These are phyloP conservation scores for Yamadazyma kitorensis DNA, from an alignment of 805 yeast genomes.

Conservation along the genomic window DNA sequence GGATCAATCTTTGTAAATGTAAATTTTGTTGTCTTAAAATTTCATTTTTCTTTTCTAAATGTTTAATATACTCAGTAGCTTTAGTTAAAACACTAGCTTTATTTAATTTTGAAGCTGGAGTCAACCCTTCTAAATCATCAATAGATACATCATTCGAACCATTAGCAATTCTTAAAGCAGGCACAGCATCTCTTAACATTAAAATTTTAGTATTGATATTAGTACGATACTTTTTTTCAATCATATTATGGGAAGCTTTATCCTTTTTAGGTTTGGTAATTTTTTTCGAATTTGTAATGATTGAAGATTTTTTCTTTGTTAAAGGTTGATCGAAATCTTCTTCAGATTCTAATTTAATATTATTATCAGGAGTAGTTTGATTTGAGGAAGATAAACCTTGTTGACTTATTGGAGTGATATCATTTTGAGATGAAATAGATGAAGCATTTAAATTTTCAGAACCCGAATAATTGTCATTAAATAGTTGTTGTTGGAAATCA, in stretches of 20 bases:
- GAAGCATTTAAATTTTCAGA: constrained; percentile 2
- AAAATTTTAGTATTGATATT: constrained; percentile 70
- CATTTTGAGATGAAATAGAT: constrained; percentile 11
- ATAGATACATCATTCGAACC: constrained; percentile 42
- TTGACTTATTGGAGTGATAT: constrained; percentile 19
- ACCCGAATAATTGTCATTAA: constrained; percentile 3
- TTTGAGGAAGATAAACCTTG: constrained; percentile 17
- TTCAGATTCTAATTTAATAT: constrained; percentile 1
- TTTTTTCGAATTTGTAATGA: constrained; percentile 4
- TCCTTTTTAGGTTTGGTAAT: constrained; percentile 50
- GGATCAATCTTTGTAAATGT: constrained; percentile 36
- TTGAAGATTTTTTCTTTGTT: not conserved
- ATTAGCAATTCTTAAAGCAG: constrained; percentile 61
- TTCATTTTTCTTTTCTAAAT: constrained; percentile 62
- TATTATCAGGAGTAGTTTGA: constrained; percentile 20
- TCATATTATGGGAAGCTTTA: constrained; percentile 70
- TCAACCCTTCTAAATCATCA: constrained; percentile 64
- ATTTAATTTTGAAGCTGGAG: constrained; percentile 73
- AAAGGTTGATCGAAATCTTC: not conserved
- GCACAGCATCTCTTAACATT: constrained; percentile 73
- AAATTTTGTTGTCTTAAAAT: constrained; percentile 45
- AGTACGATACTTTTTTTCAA: constrained; percentile 77
- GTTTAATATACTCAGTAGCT: constrained; percentile 75
- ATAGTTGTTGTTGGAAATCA: constrained; percentile 5
- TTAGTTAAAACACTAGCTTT: constrained; percentile 75